phyloP scores from a whole-genome alignment of 2,329 filamentous ascomycete species.

The Didymella glomerata region DNA sequence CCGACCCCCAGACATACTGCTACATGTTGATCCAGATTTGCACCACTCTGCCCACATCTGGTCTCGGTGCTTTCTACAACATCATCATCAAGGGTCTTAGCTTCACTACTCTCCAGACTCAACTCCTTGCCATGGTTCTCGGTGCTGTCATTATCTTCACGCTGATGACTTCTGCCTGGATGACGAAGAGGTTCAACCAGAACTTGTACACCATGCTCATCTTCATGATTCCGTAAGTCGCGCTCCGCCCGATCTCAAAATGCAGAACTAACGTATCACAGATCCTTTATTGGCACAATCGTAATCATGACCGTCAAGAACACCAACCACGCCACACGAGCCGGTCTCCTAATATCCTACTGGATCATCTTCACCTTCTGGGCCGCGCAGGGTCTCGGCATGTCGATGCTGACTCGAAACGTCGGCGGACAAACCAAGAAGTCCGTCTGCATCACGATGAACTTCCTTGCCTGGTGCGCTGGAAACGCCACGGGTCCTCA shows the following conservation, averaged over 20 bases:
- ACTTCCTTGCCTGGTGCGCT: slow-evolving; percentile 74
- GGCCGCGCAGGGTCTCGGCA: slow-evolving; percentile 72
- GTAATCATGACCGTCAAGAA: slow-evolving; percentile 74
- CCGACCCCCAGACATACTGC: slow-evolving; percentile 68
- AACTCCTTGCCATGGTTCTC: slow-evolving; percentile 77
- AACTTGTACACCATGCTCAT: slow-evolving; percentile 72
- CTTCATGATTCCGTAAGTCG: slow-evolving; percentile 70
- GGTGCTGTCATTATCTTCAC: slow-evolving; percentile 78
- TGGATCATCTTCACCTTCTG: slow-evolving; percentile 82
- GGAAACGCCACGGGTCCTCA: slow-evolving; percentile 71
- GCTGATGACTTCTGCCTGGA: slow-evolving; percentile 70
- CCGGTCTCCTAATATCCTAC: slow-evolving; percentile 75
- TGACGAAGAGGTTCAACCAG: slow-evolving; percentile 74
- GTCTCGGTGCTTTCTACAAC: slow-evolving; percentile 76
- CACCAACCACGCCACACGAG: slow-evolving; percentile 64
- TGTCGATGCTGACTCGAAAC: slow-evolving; percentile 74
- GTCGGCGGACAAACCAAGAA: slow-evolving; percentile 79
- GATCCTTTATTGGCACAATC: slow-evolving; percentile 75
- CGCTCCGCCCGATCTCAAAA: background rate
- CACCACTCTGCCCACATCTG: slow-evolving; percentile 76
- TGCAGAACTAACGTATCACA: slow-evolving; percentile 37
- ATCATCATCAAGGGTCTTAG: slow-evolving; percentile 76
- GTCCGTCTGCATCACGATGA: slow-evolving; percentile 70
- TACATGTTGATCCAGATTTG: slow-evolving; percentile 71
- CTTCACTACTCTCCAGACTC: slow-evolving; percentile 72